Evolutionary conservation across 306 rosid species (phyloP), one percentile per base, ranked within the genome.

Genomic region (Betula pendula): DNA sequence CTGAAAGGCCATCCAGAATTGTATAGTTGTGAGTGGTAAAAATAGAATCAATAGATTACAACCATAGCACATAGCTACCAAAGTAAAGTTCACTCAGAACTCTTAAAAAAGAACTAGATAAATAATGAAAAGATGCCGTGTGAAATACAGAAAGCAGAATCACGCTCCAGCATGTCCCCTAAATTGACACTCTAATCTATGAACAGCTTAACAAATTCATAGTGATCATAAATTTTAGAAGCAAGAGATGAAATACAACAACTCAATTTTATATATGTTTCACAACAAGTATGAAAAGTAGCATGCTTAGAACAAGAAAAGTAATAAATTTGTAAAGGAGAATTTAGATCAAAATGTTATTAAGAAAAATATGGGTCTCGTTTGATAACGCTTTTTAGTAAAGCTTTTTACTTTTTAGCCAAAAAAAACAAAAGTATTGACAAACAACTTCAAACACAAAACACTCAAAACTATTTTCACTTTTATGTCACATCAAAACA

Each of bases 1-100:
- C 99, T 95, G 94, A 88, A 84, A 81, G 68, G 68, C 71, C 72
- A 80, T 68, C 73, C 83, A 78, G 58, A 60, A 69, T 55, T 29
- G 49, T 15, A 60, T 78, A 80, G 74, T 72, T 15, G 66, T 81
- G 42, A 84, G 82, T 4, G n/a, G 20, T 16, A 20, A 10, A 31
- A 16, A 6, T 4, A 13, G 10, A 68, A 40, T 35, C 8, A 19
- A 19, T 45, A 44, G 38, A 12, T 48, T 35, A 27, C 42, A 17
- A 45, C 76, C 66, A 44, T 49, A 59, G 25, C 71, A 70, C 14
- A 16, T 29, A 45, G 38, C 35, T 25, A 12, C 27, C 43, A 70
- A 51, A 68, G 42, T 47, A 29, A 1, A 19, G 43, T 20, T 68
- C 33, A 40, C 35, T 7, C 13, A 42, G 44, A 45, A 70, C 68